These are phyloP conservation scores for Xylaria longipes DNA, from an alignment of 495 filamentous ascomycete species.

Conservation along the genomic window DNA sequence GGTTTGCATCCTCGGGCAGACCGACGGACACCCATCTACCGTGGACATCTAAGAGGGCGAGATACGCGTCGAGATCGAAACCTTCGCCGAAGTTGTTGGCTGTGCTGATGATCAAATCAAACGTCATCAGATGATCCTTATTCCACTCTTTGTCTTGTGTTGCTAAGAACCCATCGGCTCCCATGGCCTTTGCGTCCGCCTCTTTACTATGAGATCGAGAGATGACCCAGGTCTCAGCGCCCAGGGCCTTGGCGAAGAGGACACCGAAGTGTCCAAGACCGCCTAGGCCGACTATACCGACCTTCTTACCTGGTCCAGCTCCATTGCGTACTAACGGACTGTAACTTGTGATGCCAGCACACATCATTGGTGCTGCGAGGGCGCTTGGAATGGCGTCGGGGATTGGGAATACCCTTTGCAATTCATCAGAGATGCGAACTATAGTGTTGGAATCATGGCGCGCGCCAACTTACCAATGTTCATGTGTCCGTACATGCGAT, in stretches of 20 bases:
- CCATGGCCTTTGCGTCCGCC: slow-evolving; percentile 69
- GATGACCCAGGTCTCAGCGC: slow-evolving; percentile 74
- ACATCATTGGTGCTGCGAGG: slow-evolving; percentile 85
- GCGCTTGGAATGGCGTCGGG: slow-evolving; percentile 72
- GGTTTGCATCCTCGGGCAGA: slow-evolving; percentile 79
- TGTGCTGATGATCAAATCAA: slow-evolving; percentile 68
- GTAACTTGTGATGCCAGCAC: slow-evolving; percentile 84
- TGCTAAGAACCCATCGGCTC: slow-evolving; percentile 76
- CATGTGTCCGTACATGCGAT: slow-evolving; percentile 60
- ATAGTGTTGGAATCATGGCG: background rate
- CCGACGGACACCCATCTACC: slow-evolving; percentile 84
- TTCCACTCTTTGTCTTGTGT: slow-evolving; percentile 73
- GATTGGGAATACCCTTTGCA: slow-evolving; percentile 70
- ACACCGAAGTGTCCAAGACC: slow-evolving; percentile 78
- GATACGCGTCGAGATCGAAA: slow-evolving; percentile 70
- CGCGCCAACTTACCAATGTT: slow-evolving; percentile 52
- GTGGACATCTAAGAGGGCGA: slow-evolving; percentile 82
- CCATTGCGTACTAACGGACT: slow-evolving; percentile 78
- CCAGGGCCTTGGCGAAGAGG: slow-evolving; percentile 73
- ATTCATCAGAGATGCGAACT: slow-evolving; percentile 1
- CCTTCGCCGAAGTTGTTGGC: slow-evolving; percentile 57
- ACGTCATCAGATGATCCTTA: slow-evolving; percentile 56
- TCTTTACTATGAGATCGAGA: slow-evolving; percentile 72
- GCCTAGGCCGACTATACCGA: slow-evolving; percentile 75
- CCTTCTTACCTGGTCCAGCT: slow-evolving; percentile 78